These are phyloP conservation scores for Dactylis glomerata DNA, from an alignment of 176 grass and related monocot genomes.

Conservation along the genomic window DNA sequence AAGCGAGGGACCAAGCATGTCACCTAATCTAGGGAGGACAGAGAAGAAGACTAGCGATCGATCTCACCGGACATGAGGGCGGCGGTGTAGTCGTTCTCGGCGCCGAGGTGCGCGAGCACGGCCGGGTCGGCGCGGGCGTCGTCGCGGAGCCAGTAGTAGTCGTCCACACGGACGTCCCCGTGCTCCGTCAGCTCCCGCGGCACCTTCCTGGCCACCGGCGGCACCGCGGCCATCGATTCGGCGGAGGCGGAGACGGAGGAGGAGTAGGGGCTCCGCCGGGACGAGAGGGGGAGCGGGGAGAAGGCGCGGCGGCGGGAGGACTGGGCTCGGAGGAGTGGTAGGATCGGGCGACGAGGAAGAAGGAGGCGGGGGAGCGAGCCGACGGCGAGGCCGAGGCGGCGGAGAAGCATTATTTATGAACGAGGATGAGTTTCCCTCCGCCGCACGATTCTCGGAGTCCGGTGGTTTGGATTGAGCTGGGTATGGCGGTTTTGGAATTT, in stretches of 20 bases:
- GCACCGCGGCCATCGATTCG: conserved; percentile 4
- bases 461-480: too few relatives aligned
- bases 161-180: conserved; percentile 65
- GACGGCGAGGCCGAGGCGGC: not conserved
- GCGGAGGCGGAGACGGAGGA: not conserved
- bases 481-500: too few relatives aligned
- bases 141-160: conserved; percentile 92
- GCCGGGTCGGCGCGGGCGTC: conserved; percentile 59
- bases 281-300: not conserved
- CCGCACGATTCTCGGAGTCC: too few relatives aligned
- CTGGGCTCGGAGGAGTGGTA: not conserved
- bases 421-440: too few relatives aligned
- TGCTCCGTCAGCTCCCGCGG: conserved; percentile 54
- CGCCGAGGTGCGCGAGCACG: conserved; percentile 61
- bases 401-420: not conserved
- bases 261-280: not conserved
- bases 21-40: not conserved
- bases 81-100: conserved; percentile 74
- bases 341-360: not conserved
- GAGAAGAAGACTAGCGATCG: not conserved
- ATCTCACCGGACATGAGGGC: conserved; percentile 52
- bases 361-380: not conserved
- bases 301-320: not conserved
- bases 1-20: not conserved
- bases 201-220: conserved; percentile 66